These are phyloP conservation scores for Penicillium bovifimosum DNA, from an alignment of 495 filamentous ascomycete species.

Conservation along the genomic window DNA sequence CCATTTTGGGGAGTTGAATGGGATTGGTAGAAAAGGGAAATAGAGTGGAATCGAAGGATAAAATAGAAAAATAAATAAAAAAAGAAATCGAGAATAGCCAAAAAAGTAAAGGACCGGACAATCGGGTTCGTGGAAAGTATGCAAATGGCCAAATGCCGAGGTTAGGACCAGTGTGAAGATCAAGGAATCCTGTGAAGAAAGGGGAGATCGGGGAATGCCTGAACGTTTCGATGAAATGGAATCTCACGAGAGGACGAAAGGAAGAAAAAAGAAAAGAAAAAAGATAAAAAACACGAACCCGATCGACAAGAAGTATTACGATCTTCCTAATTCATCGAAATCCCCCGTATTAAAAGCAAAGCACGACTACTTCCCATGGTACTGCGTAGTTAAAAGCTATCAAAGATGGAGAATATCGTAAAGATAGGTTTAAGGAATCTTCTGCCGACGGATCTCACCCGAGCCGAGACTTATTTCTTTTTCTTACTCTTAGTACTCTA, in stretches of 20 bases:
- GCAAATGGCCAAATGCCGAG: constrained; percentile 28
- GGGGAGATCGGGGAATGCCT: constrained; percentile 2
- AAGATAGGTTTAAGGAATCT: constrained; percentile 31
- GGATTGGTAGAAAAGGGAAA: not conserved
- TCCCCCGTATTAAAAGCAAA: constrained; percentile 20
- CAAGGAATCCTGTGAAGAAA: constrained; percentile 16
- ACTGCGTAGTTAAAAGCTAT: too few species aligned
- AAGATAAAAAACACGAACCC: constrained; percentile 17
- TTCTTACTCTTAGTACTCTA: not conserved
- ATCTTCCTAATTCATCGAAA: constrained; percentile 28
- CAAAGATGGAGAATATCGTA: constrained; percentile 26
- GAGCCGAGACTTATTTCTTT: not conserved
- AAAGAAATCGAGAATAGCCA: not conserved
- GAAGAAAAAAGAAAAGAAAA: constrained; percentile 24
- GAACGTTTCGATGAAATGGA: not conserved
- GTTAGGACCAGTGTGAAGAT: constrained; percentile 18
- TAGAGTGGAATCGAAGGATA: not conserved
- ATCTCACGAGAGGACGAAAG: not conserved
- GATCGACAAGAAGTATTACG: constrained; percentile 26
- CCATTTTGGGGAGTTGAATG: not conserved
- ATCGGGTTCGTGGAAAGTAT: constrained; percentile 12
- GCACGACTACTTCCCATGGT: not conserved
- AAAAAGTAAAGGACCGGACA: constrained; percentile 6
- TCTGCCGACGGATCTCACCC: constrained; percentile 26
- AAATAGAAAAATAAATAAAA: not conserved